phyloP scores from a whole-genome alignment of 2,329 filamentous ascomycete species.

The Sporothrix pseudoabietina region DNA sequence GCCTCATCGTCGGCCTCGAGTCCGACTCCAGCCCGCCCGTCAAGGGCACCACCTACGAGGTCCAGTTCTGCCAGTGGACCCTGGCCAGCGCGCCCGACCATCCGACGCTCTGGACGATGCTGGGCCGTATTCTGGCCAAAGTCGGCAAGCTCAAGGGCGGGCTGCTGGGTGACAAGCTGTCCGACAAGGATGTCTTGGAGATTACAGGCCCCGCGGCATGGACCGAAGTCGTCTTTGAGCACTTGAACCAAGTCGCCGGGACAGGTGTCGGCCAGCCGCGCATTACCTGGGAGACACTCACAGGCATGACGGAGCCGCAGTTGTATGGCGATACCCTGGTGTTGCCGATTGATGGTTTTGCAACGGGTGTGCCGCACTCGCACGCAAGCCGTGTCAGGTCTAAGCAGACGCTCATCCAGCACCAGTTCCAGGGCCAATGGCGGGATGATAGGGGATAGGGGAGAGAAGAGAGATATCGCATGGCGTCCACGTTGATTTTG shows the following conservation, averaged over 20 bases:
- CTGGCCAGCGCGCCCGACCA: conserved; percentile 42
- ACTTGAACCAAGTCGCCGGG: conserved; percentile 36
- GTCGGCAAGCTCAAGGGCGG: conserved; percentile 24
- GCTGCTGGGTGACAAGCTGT: conserved; percentile 11
- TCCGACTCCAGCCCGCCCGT: conserved; percentile 38
- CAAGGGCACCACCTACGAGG: conserved; percentile 38
- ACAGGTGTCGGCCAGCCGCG: conserved; percentile 28
- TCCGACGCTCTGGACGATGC: conserved; percentile 40
- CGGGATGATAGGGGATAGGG: conserved; percentile 21
- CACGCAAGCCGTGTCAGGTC: conserved; percentile 25
- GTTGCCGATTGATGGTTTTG: conserved; percentile 37
- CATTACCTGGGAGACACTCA: conserved; percentile 33
- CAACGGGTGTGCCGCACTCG: conserved; percentile 35
- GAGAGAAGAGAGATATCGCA: no score
- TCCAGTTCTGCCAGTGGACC: conserved; percentile 45
- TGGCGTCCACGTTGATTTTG: neutral
- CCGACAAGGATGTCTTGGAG: conserved; percentile 39
- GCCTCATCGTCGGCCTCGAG: conserved; percentile 42
- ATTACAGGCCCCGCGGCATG: conserved; percentile 41
- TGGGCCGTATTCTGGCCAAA: conserved; percentile 36
- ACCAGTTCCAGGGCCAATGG: conserved; percentile 34
- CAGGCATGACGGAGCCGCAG: conserved; percentile 33
- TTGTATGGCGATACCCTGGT: conserved; percentile 36
- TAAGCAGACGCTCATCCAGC: conserved; percentile 27
- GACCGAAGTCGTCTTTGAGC: conserved; percentile 41